phyloP scores from a whole-genome alignment of 805 yeast species.

The Phaffomyces thermotolerans region DNA sequence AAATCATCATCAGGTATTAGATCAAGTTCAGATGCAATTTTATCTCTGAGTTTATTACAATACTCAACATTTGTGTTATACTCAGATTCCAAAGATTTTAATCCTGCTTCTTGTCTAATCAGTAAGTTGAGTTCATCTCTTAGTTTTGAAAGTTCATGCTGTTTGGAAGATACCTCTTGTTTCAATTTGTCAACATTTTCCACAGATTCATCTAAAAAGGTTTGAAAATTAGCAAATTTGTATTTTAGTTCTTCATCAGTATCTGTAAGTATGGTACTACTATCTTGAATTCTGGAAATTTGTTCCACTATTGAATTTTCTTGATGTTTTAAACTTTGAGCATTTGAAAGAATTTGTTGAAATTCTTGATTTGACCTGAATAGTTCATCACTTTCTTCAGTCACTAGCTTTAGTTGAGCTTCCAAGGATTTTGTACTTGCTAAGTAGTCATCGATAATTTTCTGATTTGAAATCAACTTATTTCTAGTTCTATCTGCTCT shows the following conservation, averaged over 20 bases:
- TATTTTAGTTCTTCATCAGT: slow-evolving; percentile 33
- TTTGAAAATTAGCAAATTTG: slow-evolving; percentile 36
- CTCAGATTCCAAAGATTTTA: slow-evolving; percentile 36
- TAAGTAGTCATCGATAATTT: slow-evolving; percentile 37
- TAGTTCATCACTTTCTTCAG: slow-evolving; percentile 51
- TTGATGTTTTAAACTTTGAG: slow-evolving; percentile 49
- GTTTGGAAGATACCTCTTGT: slow-evolving; percentile 16
- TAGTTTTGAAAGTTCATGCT: slow-evolving; percentile 17
- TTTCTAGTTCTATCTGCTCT: slow-evolving; percentile 55
- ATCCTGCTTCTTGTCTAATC: slow-evolving; percentile 48
- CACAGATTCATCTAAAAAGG: slow-evolving; percentile 24
- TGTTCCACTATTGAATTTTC: slow-evolving; percentile 41
- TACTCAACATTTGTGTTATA: slow-evolving; percentile 22
- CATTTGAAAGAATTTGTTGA: slow-evolving; percentile 58
- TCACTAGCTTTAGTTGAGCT: slow-evolving; percentile 41
- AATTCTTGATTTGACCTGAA: slow-evolving; percentile 77
- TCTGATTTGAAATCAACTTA: slow-evolving; percentile 37
- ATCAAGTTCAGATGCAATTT: slow-evolving; percentile 3
- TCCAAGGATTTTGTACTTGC: slow-evolving; percentile 44
- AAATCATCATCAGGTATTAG: slow-evolving; percentile 1
- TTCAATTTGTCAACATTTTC: slow-evolving; percentile 23
- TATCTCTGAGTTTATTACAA: slow-evolving; percentile 12
- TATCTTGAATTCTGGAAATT: slow-evolving; percentile 39
- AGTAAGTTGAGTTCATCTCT: slow-evolving; percentile 31
- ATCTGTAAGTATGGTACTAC: slow-evolving; percentile 41